A percentile compares a stretch with the other conserved stretches of the same genome.
Evolutionary conservation across 164 flowering plant species (phyloP).

Genomic region (Magnolia sinica): DNA sequence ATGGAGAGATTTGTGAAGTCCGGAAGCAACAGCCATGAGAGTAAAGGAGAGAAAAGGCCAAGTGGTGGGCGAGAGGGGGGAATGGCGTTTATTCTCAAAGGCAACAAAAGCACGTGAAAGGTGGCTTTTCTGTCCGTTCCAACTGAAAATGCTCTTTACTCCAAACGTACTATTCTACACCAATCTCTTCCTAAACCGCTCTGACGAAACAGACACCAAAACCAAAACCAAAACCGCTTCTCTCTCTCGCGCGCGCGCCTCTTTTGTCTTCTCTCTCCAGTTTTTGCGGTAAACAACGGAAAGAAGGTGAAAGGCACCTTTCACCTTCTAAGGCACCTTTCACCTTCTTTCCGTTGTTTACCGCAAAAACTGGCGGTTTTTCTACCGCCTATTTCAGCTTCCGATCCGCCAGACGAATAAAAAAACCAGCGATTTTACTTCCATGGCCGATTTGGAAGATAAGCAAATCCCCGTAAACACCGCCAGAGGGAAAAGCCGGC

Average conservation of each 20-base stretch:
- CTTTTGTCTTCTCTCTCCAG: too few relatives aligned
- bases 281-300: too few relatives aligned
- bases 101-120: conserved; percentile 13
- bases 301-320: too few relatives aligned
- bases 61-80: background rate
- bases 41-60: background rate
- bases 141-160: background rate
- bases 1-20: background rate
- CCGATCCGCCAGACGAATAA: background rate
- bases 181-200: background rate
- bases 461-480: background rate
- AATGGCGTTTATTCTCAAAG: background rate
- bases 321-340: too few relatives aligned
- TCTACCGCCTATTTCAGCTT: background rate
- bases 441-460: background rate
- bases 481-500: too few relatives aligned
- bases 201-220: background rate
- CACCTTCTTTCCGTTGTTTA: too few relatives aligned
- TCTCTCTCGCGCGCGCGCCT: background rate
- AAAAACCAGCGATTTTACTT: background rate
- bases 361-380: background rate
- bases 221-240: background rate
- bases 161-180: background rate
- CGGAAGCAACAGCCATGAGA: background rate
- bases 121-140: conserved; percentile 1